These are phyloP conservation scores for Eucalyptus tenuipes DNA, from an alignment of 345 rosid genomes.

Conservation along the genomic window DNA sequence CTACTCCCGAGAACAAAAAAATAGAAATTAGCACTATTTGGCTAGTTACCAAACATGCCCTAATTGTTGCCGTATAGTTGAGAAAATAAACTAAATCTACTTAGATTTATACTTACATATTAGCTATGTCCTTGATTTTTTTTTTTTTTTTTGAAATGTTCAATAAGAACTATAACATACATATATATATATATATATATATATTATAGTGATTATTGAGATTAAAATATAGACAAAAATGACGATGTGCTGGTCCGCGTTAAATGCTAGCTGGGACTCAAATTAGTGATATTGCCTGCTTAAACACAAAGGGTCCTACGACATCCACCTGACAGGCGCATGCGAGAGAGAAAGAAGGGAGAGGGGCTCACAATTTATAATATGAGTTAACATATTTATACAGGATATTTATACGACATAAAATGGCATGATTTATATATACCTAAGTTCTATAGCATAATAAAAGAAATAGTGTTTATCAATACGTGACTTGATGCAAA, in stretches of 20 bases:
- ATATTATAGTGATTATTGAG: not conserved
- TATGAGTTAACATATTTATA: not conserved
- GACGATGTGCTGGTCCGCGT: not conserved
- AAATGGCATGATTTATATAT: not conserved
- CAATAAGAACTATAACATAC: not conserved
- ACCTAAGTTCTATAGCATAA: not conserved
- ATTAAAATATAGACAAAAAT: not conserved
- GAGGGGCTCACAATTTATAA: not conserved
- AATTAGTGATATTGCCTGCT: not conserved
- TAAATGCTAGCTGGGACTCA: not conserved
- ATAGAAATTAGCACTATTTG: too few species aligned
- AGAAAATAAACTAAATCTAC: not conserved
- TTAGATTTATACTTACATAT: not conserved
- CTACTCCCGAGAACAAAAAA: too few species aligned
- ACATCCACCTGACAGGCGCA: rapidly evolving
- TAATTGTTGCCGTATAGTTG: not conserved
- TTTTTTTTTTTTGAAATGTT: not conserved
- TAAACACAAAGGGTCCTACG: not conserved
- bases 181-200: too few species aligned
- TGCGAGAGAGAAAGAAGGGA: not conserved
- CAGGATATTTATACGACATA: not conserved
- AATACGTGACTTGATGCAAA: not conserved
- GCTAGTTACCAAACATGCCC: too few species aligned
- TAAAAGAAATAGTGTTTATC: not conserved
- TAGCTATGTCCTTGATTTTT: not conserved